These are phyloP conservation scores for Hirschioporus abietinus DNA, from an alignment of 768 basidiomycete genomes.

Conservation along the genomic window DNA sequence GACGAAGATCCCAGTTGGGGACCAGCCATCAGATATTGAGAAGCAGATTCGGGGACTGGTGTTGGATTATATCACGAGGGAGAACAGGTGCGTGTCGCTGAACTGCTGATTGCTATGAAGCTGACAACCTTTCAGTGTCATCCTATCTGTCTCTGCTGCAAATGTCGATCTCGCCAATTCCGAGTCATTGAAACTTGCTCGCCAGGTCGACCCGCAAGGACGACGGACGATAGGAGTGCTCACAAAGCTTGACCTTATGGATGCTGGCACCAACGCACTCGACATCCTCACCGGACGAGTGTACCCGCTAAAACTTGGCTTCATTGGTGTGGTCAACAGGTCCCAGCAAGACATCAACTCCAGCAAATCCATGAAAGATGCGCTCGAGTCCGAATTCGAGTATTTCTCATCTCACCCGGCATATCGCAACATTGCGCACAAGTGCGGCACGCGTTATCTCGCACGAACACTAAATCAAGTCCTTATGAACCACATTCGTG, in stretches of 20 bases:
- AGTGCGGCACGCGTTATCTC: slow-evolving; percentile 94
- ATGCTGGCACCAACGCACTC: slow-evolving; percentile 95
- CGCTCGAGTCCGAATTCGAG: slow-evolving; percentile 78
- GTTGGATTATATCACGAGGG: slow-evolving; percentile 94
- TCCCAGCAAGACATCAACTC: slow-evolving; percentile 96
- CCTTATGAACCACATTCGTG: slow-evolving; percentile 94
- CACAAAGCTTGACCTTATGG: slow-evolving; percentile 98
- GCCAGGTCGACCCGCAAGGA: slow-evolving; percentile 92
- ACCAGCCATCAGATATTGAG: slow-evolving; percentile 98
- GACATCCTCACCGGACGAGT: slow-evolving; percentile 95
- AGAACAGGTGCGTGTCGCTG: slow-evolving; percentile 67
- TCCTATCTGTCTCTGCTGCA: slow-evolving; percentile 93
- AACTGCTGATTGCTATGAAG: not conserved
- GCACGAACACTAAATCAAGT: slow-evolving; percentile 94
- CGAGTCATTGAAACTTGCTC: slow-evolving; percentile 93
- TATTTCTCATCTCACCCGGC: slow-evolving; percentile 89
- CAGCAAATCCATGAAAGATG: slow-evolving; percentile 80
- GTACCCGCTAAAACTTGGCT: slow-evolving; percentile 96
- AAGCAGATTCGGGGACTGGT: slow-evolving; percentile 92
- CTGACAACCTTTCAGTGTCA: slow-evolving; percentile 55
- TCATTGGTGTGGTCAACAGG: slow-evolving; percentile 96
- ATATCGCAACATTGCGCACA: slow-evolving; percentile 93
- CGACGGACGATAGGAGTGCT: slow-evolving; percentile 94
- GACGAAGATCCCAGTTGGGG: slow-evolving; percentile 97
- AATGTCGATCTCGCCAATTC: slow-evolving; percentile 99